Percentiles rank a stretch among this genome's conserved stretches.
Evolutionary conservation across 129 eudicot genomes (phyloP).

Genomic region (Heracleum sosnowskyi): DNA sequence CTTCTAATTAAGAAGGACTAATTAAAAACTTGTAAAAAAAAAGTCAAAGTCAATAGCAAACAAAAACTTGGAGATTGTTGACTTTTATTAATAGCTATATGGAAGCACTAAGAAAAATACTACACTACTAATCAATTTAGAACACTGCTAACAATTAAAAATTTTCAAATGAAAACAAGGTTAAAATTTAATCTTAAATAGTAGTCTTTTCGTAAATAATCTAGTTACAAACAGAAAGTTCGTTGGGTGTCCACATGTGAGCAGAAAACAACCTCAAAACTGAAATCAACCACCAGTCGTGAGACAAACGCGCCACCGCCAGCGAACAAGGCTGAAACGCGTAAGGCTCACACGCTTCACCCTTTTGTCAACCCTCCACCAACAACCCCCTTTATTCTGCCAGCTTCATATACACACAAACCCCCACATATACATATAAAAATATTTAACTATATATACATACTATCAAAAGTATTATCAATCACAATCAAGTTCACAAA

Average conservation of each 20-base stretch:
- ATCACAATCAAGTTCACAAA: background rate
- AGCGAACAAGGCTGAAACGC: background rate
- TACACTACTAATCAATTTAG: no score
- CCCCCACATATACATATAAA: background rate
- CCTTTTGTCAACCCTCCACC: slow-evolving; percentile 7
- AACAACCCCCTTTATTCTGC: background rate
- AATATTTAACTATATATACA: background rate
- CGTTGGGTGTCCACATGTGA: background rate
- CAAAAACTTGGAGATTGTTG: no score
- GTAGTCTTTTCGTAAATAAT: background rate
- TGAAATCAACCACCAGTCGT: background rate
- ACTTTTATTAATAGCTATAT: no score
- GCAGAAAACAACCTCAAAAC: background rate
- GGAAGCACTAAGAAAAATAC: no score
- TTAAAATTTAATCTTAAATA: no score
- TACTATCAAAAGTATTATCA: background rate
- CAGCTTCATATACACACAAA: background rate
- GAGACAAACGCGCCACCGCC: background rate
- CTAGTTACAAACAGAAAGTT: background rate
- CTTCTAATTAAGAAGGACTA: no score
- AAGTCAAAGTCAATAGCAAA: no score
- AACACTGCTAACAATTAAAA: no score
- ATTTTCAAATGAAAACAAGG: no score
- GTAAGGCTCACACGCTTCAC: background rate
- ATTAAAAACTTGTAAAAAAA: no score